Evolutionary conservation across 352 stramenopile species (phyloP), one percentile per base, ranked within the genome.

Genomic region (Phytophthora sojae): DNA sequence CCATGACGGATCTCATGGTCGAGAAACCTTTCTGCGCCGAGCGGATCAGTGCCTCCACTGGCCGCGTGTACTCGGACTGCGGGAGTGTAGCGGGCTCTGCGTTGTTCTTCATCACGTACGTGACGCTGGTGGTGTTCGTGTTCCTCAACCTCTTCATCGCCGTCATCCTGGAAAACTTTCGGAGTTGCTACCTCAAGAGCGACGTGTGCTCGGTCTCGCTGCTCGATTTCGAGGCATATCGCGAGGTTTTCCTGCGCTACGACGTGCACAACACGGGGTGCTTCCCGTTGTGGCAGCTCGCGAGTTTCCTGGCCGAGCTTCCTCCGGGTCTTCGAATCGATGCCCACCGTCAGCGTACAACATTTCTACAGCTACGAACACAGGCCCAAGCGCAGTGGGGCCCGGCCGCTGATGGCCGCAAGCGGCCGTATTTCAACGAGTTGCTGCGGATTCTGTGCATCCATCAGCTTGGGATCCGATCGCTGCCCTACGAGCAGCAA

Each of bases 141-240:
- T 90, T 95, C 53, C 78, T 95, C 19, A 95, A 95, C 62, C 71
- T 95, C 9, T 93, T 95, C 66, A 91, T 95, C 57, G 86, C 87
- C 0, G 87, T 95, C 52, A 88, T 95, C 42, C 75, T 95, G 21
- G 87, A 95, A 47, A 95, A 95, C 71, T 95, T 95, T 58, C 80
- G 85, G 2, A 90, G 75, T 49, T 94, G 87, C 65, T 94, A 94
- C 71, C 63, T 94, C 6, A 89, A 94, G 35, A 85, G 74, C 32
- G 85, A 93, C 57, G 83, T 94, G 32, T 93, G 83, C 53, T 75
- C 85, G 26, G 89, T 93, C 57, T 91, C 87, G 35, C 67, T 93
- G 15, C 79, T 84, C n/a, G 85, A 94, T 54, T 93, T 94, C 63
- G 87, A 94, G 73, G 62, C 53, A 6, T 94, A 94, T 60, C 81